Base-by-base conservation (phyloP, 805 yeast species). In the Pachysolen tannophilus region DNA sequence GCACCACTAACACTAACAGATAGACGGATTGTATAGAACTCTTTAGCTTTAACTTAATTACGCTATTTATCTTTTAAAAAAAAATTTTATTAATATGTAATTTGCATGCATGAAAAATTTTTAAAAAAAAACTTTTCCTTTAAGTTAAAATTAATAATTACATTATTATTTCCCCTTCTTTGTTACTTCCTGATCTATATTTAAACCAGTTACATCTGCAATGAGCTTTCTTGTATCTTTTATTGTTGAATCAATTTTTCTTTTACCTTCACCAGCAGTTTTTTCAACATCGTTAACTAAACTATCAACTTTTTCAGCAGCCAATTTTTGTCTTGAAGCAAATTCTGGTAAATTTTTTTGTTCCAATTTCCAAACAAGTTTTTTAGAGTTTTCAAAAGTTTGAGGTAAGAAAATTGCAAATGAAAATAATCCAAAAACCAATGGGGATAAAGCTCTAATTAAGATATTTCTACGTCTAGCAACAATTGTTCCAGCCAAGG, bases 331-430 rank as follows among this genome's bases (percentile, higher is more conserved):
- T 37, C 70, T 70, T 30, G 67, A 53, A 10, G 88, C 85, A 24
- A 85, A 53, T 26, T 62, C 65, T 5, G 94, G 94, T 29, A 78
- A 56, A 36, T 67, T 62, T 18, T 67, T 56, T 50, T 73, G 59
- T 55, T 86, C 92, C 41, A 73, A 62, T 36, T 61, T 58, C 75
- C 84, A 77, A 3, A 70, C 58, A 47, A 78, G 73, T 6, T 60
- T 55, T 10, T 69, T 58, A 7, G 84, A 73, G 53, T 81, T 83
- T 28, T 50, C 48, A 47, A 72, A 83, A 0, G 95, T 86, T 33
- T 67, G 58, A 13, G 95, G 95, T 47, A 84, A 66, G 46, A 82
- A 78, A 53, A 72, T 67, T 40, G 64, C 72, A 60, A 86, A 83
- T 1, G 90, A 75, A 5, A 61, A 69, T 20, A 70, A 42, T 10